Percentiles rank a stretch among this genome's conserved stretches.
Evolutionary conservation across 2,329 filamentous ascomycete species (phyloP).

Genomic region (Fusarium sp.): DNA sequence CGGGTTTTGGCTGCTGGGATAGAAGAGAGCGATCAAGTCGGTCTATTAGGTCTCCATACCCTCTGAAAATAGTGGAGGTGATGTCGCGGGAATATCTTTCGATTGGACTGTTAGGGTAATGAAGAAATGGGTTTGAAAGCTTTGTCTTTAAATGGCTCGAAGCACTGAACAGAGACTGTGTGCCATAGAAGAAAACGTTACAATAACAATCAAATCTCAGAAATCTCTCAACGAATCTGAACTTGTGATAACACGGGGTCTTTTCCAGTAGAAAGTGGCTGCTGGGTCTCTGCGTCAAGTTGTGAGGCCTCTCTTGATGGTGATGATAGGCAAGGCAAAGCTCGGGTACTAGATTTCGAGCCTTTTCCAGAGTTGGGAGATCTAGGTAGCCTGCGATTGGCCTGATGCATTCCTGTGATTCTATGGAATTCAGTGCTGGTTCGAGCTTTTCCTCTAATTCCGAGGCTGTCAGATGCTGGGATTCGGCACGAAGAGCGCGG

Average conservation of each 20-base stretch:
- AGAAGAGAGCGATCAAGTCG: background rate
- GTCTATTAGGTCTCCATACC: too few relatives aligned
- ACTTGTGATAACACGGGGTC: background rate
- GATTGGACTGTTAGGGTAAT: too few relatives aligned
- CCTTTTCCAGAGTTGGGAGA: background rate
- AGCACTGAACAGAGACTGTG: background rate
- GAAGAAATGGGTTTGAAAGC: background rate
- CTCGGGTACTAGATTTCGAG: background rate
- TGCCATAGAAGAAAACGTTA: background rate
- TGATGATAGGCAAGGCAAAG: background rate
- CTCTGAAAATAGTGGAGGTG: too few relatives aligned
- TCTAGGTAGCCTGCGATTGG: background rate
- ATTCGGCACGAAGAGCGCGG: background rate
- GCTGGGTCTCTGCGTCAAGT: too few relatives aligned
- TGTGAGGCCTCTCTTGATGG: background rate
- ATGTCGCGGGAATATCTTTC: too few relatives aligned
- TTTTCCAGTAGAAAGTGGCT: background rate
- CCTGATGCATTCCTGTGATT: background rate
- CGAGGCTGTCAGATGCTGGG: background rate
- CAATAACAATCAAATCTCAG: background rate
- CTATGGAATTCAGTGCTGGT: background rate
- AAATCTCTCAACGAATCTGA: background rate
- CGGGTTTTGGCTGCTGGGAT: background rate
- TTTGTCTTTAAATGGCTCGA: background rate
- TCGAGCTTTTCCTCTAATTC: background rate